phyloP scores from a whole-genome alignment of 257 asterid species.

The Scutellaria galericulata region DNA sequence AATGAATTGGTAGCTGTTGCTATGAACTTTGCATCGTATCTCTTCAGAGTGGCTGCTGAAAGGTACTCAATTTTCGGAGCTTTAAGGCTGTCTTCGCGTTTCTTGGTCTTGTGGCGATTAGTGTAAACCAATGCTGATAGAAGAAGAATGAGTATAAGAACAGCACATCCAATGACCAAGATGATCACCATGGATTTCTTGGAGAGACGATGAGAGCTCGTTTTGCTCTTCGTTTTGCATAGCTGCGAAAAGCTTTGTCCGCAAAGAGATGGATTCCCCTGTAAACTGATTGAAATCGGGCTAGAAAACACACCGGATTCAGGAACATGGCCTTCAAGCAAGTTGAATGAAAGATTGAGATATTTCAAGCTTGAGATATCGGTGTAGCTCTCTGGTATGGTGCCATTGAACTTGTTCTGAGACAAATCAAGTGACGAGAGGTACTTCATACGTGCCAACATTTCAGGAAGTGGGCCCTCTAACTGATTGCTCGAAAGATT shows the following conservation, averaged over 20 bases:
- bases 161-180: slow-evolving; percentile 44
- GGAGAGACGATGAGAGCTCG: slow-evolving; percentile 31
- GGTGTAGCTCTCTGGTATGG: slow-evolving; percentile 60
- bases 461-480: slow-evolving; percentile 60
- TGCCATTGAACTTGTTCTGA: slow-evolving; percentile 62
- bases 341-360: slow-evolving; percentile 78
- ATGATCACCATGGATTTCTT: slow-evolving; percentile 45
- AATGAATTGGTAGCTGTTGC: slow-evolving; percentile 61
- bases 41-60: slow-evolving; percentile 48
- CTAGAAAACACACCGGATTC: slow-evolving; percentile 49
- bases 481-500: slow-evolving; percentile 71
- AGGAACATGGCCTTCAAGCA: slow-evolving; percentile 71
- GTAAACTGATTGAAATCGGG: slow-evolving; percentile 37
- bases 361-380: slow-evolving; percentile 50
- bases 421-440: slow-evolving; percentile 67
- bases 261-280: slow-evolving; percentile 70
- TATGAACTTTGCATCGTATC: slow-evolving; percentile 58
- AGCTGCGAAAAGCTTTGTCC: slow-evolving; percentile 47
- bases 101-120: slow-evolving; percentile 33
- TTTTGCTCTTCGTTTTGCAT: slow-evolving; percentile 38
- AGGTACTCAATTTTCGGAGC: slow-evolving; percentile 32
- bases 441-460: slow-evolving; percentile 41
- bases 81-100: slow-evolving; percentile 19
- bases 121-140: slow-evolving; percentile 33
- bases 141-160: slow-evolving; percentile 42